A percentile compares a stretch with the other conserved stretches of the same genome.
phyloP scores from a whole-genome alignment of 148 eudicot genomes.

The Pharnaceum exiguum region DNA sequence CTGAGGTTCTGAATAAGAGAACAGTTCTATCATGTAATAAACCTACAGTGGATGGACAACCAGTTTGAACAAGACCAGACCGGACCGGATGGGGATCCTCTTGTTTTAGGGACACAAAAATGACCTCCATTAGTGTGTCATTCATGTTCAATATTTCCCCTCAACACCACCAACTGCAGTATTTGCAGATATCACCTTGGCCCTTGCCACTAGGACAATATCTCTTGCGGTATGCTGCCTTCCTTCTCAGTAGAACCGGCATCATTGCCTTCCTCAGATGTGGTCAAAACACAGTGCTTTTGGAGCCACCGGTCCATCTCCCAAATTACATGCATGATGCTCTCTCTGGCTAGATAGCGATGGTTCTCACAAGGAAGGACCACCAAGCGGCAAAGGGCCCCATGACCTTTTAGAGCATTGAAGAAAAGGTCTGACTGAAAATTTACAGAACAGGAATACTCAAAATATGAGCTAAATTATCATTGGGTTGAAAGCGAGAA shows the following conservation, averaged over 20 bases:
- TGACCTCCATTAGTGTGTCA: slow-evolving; percentile 34
- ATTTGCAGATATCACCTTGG: slow-evolving; percentile 44
- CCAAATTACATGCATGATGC: slow-evolving; percentile 99
- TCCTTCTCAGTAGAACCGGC: slow-evolving; percentile 26
- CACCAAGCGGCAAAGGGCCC: slow-evolving; percentile 84
- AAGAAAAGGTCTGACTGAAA: slow-evolving; percentile 92
- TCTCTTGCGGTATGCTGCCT: slow-evolving; percentile 15
- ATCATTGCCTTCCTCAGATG: slow-evolving; percentile 33
- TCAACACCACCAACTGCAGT: slow-evolving; percentile 73
- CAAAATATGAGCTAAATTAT: neutral
- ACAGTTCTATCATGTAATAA: too few species aligned
- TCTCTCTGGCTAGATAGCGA: slow-evolving; percentile 88
- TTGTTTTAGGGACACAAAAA: too few species aligned
- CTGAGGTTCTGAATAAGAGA: too few species aligned
- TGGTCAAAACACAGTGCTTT: slow-evolving; percentile 58
- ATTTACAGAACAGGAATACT: neutral
- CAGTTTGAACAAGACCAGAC: too few species aligned
- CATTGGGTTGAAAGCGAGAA: neutral
- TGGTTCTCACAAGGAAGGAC: slow-evolving; percentile 95
- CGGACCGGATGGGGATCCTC: too few species aligned
- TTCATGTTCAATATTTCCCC: slow-evolving; percentile 32
- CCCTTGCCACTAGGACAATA: slow-evolving; percentile 27
- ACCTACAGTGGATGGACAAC: too few species aligned
- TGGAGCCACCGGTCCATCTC: slow-evolving; percentile 98
- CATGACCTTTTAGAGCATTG: slow-evolving; percentile 93